These are phyloP conservation scores for Talinum fruticosum DNA, from an alignment of 148 eudicot genomes.

Conservation along the genomic window DNA sequence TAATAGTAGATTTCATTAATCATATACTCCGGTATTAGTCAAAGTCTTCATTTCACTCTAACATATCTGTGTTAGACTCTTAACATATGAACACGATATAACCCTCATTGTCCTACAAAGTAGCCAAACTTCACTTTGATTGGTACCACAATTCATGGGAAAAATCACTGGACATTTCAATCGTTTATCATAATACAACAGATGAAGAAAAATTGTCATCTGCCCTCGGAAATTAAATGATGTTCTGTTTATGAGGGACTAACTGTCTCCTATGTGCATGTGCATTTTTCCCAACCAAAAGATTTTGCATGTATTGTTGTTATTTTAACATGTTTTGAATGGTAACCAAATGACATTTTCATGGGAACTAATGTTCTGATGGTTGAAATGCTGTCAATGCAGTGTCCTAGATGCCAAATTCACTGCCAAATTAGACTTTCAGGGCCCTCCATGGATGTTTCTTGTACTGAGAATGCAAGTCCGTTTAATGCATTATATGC, in stretches of 20 bases:
- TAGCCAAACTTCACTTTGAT: background rate
- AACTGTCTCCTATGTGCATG: too few species aligned
- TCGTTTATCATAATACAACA: too few species aligned
- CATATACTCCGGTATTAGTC: too few species aligned
- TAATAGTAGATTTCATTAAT: too few species aligned
- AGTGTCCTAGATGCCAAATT: conserved; percentile 11
- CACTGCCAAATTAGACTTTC: conserved; percentile 32
- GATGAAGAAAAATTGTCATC: too few species aligned
- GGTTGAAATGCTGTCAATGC: background rate
- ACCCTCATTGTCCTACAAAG: background rate
- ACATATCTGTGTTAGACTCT: background rate
- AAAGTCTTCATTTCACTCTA: too few species aligned
- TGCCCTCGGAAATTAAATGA: too few species aligned
- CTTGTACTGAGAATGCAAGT: conserved; percentile 41
- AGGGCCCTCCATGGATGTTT: conserved; percentile 35
- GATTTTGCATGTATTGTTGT: too few species aligned
- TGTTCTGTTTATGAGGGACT: too few species aligned
- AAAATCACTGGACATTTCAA: too few species aligned
- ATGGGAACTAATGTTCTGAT: background rate
- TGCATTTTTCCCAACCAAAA: too few species aligned
- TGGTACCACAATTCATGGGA: background rate
- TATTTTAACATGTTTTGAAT: background rate
- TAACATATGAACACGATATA: background rate
- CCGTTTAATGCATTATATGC: conserved; percentile 28
- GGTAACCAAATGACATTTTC: too few species aligned